Base-by-base conservation (phyloP, 371 early-diverging fungal genomes). In the Lichtheimia ornata region DNA sequence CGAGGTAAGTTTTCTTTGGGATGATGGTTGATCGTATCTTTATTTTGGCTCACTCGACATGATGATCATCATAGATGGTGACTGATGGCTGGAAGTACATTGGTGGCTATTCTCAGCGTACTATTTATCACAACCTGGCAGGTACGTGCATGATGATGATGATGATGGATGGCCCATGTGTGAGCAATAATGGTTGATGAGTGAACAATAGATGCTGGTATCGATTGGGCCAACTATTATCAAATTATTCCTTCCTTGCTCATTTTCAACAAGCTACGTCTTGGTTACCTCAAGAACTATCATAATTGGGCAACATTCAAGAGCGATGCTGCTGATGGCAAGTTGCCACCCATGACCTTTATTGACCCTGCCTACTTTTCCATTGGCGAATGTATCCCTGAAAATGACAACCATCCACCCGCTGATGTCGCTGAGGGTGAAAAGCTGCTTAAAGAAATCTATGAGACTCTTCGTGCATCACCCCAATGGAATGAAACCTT, bases 401-500 rank as follows among this genome's bases (percentile, higher is more conserved):
- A 49, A 24, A 52, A 67, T 20, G 70, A 72, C 40, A 56, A 64
- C 17, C 71, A 72, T 53, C 69, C 72, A 3, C 72, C 68, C 18
- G 18, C 68, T 30, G 66, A 65, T 51, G 61, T 63, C n/a, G 66
- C 66, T 9, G 57, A 63, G 40, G 61, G 59, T 14, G 74, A 74
- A 57, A 47, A 24, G 14, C 24, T 74, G 15, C 56, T 70, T 35
- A 74, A 74, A 45, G 57, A 58, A 25, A 61, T 74, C 35, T 74
- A 74, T 49, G 74, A 74, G 42, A 56, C 68, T 5, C 25, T 74
- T 12, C 70, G 68, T 50, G 66, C 65, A 27, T 67, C 68, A 3
- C 70, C 70, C 15, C 70, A 70, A 43, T 74, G 74, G 74, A 70
- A 74, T 53, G 30, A 70, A 15, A 70, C 74, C 11, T 56, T 74